Base-by-base conservation (phyloP, 2,329 filamentous ascomycete genomes). In the Colletotrichum eremochloae region DNA sequence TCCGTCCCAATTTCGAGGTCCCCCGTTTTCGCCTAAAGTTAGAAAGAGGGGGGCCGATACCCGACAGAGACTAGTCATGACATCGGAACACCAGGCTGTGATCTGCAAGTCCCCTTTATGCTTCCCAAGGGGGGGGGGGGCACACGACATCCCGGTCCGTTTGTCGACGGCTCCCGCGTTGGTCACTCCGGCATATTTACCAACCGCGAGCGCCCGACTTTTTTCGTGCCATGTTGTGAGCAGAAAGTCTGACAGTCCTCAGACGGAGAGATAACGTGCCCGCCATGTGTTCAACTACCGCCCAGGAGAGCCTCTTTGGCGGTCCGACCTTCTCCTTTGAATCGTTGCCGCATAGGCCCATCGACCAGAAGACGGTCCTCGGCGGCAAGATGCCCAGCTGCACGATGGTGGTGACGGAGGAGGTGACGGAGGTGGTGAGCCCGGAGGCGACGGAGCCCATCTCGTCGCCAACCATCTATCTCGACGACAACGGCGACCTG, bases 101-200 rank as follows among this genome's bases (percentile, higher is more conserved):
- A 70, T 72, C 66, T 40, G 60, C 55, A 36, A 36, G 60, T 61
- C 60, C 70, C 70, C 60, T 72, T 70, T 61, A 72, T 72, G 70
- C 70, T 48, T 52, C 20, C 40, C 40, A 61, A 53, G 60, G 3
- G 42, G n/a, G 3, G 42, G n/a, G 60, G 24, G 24, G 24, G 24
- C 24, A 24, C 24, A 44, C 66, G n/a, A 33, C 69, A 72, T 56
- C 70, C 66, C 46, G 55, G 70, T 38, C 55, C 24, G 52, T 53
- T 38, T 33, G 55, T 50, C 31, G 38, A 61, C 53, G 42, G 60
- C 42, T 40, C 44, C 2, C 18, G 20, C 9, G 2, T 2, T 57
- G 31, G 60, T 50, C 33, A 12, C 55, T 33, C 36, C 53, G 31
- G 31, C 66, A 44, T 69, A 56, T 65, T 48, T 60, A 72, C 55